These are phyloP conservation scores for Rhipidocladum racemiflorum DNA, from an alignment of 176 grass and related monocot species.

Conservation along the genomic window DNA sequence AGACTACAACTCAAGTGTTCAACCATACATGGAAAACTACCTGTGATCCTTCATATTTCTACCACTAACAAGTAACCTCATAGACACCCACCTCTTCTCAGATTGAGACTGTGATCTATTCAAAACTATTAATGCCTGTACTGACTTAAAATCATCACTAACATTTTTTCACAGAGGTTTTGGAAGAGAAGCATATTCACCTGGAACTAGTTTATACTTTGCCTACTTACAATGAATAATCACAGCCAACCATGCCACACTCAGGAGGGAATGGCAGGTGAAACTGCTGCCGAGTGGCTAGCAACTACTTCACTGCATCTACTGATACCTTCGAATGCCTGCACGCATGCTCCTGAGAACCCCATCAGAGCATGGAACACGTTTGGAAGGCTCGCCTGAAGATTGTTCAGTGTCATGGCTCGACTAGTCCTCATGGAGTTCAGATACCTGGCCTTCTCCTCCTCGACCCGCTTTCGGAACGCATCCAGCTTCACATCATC, in stretches of 20 bases:
- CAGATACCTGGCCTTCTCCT: conserved; percentile 80
- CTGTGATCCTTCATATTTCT: not conserved
- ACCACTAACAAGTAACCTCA: conserved; percentile 9
- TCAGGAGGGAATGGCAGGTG: conserved; percentile 43
- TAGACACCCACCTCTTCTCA: conserved; percentile 19
- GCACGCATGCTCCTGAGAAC: conserved; percentile 59
- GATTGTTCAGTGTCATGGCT: conserved; percentile 76
- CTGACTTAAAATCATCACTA: conserved; percentile 20
- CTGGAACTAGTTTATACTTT: conserved; percentile 42
- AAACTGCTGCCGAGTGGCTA: conserved; percentile 44
- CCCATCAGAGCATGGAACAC: conserved; percentile 84
- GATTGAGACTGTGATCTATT: conserved; percentile 21
- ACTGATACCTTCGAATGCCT: conserved; percentile 81
- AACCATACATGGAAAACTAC: not conserved
- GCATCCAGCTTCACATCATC: conserved; percentile 60
- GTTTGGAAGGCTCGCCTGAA: conserved; percentile 82
- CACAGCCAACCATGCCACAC: conserved; percentile 14
- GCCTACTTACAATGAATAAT: conserved; percentile 62
- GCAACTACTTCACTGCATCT: conserved; percentile 45
- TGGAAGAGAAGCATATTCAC: conserved; percentile 39
- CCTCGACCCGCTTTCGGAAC: conserved; percentile 68
- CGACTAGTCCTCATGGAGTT: conserved; percentile 67
- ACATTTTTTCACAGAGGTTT: conserved; percentile 6
- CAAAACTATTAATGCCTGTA: conserved; percentile 31
- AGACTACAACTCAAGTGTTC: conserved; percentile 3